phyloP scores from a whole-genome alignment of 129 eudicot species.

The Ambrosia artemisiifolia region DNA sequence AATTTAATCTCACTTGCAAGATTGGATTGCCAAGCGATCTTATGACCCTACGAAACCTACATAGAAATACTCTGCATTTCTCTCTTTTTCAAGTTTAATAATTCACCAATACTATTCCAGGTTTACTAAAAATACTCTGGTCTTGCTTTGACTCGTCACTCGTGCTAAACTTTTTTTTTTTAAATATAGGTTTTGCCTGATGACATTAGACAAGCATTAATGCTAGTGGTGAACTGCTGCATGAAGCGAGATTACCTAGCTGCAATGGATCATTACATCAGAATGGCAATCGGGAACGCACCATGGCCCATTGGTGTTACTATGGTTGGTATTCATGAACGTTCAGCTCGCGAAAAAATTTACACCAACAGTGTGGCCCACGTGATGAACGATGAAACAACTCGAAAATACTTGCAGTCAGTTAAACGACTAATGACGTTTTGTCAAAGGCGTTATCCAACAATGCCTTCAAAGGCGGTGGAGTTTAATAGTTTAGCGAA shows the following conservation, averaged over 20 bases:
- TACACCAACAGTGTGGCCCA: constrained; percentile 99
- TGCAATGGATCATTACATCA: constrained; percentile 92
- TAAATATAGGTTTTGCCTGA: constrained; percentile 66
- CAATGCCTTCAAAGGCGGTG: constrained; percentile 85
- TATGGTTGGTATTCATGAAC: constrained; percentile 99
- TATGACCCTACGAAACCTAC: too few relatives aligned
- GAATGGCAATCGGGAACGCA: constrained; percentile 93
- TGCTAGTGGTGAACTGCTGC: constrained; percentile 78
- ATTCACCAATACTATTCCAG: background rate
- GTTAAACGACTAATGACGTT: constrained; percentile 91
- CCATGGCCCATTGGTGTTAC: constrained; percentile 99
- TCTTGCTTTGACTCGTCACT: background rate
- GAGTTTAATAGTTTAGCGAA: constrained; percentile 85
- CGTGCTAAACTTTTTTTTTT: background rate
- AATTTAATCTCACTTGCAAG: too few relatives aligned
- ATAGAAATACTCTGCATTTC: too few relatives aligned
- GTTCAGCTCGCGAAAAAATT: constrained; percentile 99
- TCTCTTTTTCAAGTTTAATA: background rate
- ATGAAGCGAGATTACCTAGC: constrained; percentile 81
- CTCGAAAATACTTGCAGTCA: constrained; percentile 89
- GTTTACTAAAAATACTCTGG: background rate
- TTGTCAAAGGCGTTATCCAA: constrained; percentile 91
- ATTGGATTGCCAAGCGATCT: too few relatives aligned
- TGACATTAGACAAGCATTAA: constrained; percentile 73
- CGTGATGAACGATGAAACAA: constrained; percentile 96